Evolutionary conservation across 345 rosid genomes (phyloP), one percentile per base, ranked within the genome.

Genomic region (Linum usitatissimum): DNA sequence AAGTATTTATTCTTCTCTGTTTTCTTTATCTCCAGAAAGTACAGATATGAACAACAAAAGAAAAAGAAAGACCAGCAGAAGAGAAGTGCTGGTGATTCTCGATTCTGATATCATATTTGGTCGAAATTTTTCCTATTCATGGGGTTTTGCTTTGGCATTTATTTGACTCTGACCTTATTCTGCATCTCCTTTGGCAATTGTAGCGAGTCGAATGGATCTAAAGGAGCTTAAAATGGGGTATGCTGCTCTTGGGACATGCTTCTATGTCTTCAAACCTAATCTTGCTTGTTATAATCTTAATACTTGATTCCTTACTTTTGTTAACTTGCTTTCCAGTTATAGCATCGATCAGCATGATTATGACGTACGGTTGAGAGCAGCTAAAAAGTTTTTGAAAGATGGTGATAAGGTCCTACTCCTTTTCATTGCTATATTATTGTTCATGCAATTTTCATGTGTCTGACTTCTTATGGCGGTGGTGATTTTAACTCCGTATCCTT

Each of bases 191-290:
- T 15, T 68, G 57, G 62, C 31, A 18, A 55, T 28, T 76, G 62
- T 60, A 90, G 95, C 93, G 30, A 75, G 39, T 68, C 93, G 87
- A 66, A 74, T 83, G 96, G 91, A 81, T 73, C 71, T 84, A 77
- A 87, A 87, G 78, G 96, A 86, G 73, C 85, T 90, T 68, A 90
- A 87, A 75, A 90, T 90, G 97, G 87, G 98, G 98, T 89, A 67
- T 72, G 73, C 45, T 53, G 45, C 36, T 55, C 20, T 53, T 68
- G 20, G 51, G 51, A 40, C 51, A 28, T 48, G 9, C 30, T 12
- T 65, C 51, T 45, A 54, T 63, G 18, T 18, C 28, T 67, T 13
- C 5, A 45, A 3, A 61, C 54, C 20, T 9, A 56, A 55, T 18
- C 19, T 18, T 63, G 53, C 31, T 13, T 23, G 9, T 23, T 18